Evolutionary conservation across 805 yeast species (phyloP), one percentile per base, ranked within the genome.

Genomic region (Wickerhamomyces bisporus): DNA sequence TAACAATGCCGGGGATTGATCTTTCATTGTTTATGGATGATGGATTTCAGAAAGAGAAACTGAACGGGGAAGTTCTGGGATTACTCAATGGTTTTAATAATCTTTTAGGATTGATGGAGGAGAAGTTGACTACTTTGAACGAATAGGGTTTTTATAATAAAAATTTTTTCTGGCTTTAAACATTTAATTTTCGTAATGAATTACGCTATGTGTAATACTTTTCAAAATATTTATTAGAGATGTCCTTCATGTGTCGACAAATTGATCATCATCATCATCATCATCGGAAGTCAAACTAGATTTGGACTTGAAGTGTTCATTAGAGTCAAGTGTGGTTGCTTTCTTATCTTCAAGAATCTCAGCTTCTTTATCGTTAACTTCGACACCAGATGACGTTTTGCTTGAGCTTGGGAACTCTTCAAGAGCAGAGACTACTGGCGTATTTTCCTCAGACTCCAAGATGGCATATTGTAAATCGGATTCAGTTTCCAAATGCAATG

Each of bases 61-160:
- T 64, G 38, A 32, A 60, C n/a, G 27, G 30, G 12, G 59, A 56
- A 34, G 47, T 62, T 32, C 38, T 45, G 18, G 40, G 40, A 1
- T 24, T 58, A n/a, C 36, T 54, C 17, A 24, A 34, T 2, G 51
- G 53, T 2, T 43, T 57, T 30, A 43, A 42, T 24, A 37, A 32
- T 6, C 47, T 58, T 16, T 39, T 64, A 38, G 58, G 55, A 8
- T 44, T 50, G 3, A 45, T 63, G 42, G 64, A 57, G 33, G 64
- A 60, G 26, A 62, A 56, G 31, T 35, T 58, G 15, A 29, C 29
- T 26, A 43, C 45, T 17, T 36, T 51, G 39, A 44, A 41, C 19
- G 58, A 52, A 37, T 55, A 7, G n/a, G 25, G n/a, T n/a, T n/a
- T n/a, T n/a, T n/a, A n/a, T n/a, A n/a, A n/a, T n/a, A n/a, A n/a